Base-by-base conservation (phyloP, 202 grass and related monocot genomes). In the Bolboschoenoplectus hybrid region DNA sequence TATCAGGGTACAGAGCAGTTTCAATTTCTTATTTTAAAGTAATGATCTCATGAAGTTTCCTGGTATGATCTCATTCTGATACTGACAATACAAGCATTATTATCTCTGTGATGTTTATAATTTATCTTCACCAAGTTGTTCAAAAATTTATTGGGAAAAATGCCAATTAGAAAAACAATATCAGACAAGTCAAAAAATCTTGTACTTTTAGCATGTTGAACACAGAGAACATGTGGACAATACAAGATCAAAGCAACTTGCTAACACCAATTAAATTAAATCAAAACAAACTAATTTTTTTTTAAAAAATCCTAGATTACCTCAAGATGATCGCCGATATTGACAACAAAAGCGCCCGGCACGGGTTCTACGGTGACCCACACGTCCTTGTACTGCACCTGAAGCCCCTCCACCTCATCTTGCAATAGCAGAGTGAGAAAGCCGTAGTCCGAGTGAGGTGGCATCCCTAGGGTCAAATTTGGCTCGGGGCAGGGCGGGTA, bases 321-420 rank as follows among this genome's bases (percentile, higher is more conserved):
- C 96, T 98, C 93, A 4, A 98, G 83, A 82, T 98, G 96, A 83
- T 98, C 96, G 53, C 96, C 96, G 72, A 98, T 75, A 87, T 98
- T 98, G 85, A 95, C 86, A 58, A 90, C 91, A 73, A 98, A 88
- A 7, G 96, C 88, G 0, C 83, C 75, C 0, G 91, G 89, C 5
- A 94, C 10, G 1, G 96, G 93, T 1, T 98, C 82, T 46, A 98
- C 87, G 63, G 90, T 91, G 82, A 98, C 47, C 96, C 96, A 98
- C 0, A 87, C 79, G 1, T 82, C 87, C 2, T 3, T 47, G 67
- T 85, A 86, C 49, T 89, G 86, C 19, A 98, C 87, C 80, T 98
- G 93, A 10, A 98, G 93, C 1, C 96, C 96, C 12, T 62, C 76
- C 32, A 95, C 90, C 4, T 87, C 84, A 87, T 95, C 96, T 74